Conservation (phyloP, 345 rosid genomes). For the Gossypium raimondii region DNA sequence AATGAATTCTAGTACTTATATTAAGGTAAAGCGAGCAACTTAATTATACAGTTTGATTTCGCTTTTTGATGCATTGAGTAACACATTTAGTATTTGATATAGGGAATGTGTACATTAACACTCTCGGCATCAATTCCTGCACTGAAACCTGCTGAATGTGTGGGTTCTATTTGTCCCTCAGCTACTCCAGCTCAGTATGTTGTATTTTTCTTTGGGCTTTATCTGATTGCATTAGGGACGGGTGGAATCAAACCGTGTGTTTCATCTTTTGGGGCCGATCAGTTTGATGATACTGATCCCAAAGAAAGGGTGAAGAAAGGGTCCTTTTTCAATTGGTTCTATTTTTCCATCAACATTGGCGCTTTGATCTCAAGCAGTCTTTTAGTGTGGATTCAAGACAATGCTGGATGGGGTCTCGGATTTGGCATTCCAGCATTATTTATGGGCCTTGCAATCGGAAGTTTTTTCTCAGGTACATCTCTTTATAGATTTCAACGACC, state of each 20-base stretch:
- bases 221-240: slow-evolving; percentile 82
- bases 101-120: slow-evolving; percentile 85
- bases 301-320: slow-evolving; percentile 73
- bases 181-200: slow-evolving; percentile 64
- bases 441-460: slow-evolving; percentile 74
- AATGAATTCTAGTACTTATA: neutral
- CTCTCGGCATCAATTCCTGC: slow-evolving; percentile 78
- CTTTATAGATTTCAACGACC: slow-evolving; percentile 86
- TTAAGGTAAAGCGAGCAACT: neutral
- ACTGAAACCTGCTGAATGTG: slow-evolving; percentile 63
- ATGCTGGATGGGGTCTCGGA: slow-evolving; percentile 90
- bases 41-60: no score
- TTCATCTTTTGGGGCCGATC: slow-evolving; percentile 92
- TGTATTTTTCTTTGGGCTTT: slow-evolving; percentile 73
- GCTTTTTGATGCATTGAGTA: slow-evolving; percentile 5
- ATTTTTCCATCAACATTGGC: slow-evolving; percentile 86
- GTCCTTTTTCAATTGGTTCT: slow-evolving; percentile 93
- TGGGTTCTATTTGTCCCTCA: slow-evolving; percentile 55
- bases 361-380: slow-evolving; percentile 79
- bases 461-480: slow-evolving; percentile 83
- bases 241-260: slow-evolving; percentile 95
- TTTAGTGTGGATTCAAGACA: slow-evolving; percentile 86
- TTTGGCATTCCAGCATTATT: slow-evolving; percentile 84
- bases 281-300: slow-evolving; percentile 82
- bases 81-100: slow-evolving; percentile 16